These are phyloP conservation scores for Pyricularia pennisetigena DNA, from an alignment of 2,329 filamentous ascomycete species.

Conservation along the genomic window DNA sequence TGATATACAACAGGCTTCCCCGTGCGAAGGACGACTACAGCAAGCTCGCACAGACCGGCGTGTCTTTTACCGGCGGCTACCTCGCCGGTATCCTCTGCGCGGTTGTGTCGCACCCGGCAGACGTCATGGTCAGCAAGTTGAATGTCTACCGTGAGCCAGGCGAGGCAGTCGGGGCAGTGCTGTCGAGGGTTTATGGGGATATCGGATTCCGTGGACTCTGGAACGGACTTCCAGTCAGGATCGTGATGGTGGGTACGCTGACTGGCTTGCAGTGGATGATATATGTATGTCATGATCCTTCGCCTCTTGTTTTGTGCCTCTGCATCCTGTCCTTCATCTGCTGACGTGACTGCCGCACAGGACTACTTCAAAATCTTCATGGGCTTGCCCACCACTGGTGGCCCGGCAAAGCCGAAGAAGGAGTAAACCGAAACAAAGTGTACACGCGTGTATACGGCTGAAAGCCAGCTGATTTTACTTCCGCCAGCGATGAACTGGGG, in stretches of 20 bases:
- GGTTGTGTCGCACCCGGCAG: constrained; percentile 68
- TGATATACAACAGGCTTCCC: constrained; percentile 71
- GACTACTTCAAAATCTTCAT: constrained; percentile 88
- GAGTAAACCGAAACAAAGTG: constrained; percentile 15
- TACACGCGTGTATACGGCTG: background rate
- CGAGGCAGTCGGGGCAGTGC: constrained; percentile 69
- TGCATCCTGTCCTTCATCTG: background rate
- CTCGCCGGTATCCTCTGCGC: constrained; percentile 83
- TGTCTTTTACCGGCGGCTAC: constrained; percentile 78
- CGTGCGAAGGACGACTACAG: constrained; percentile 71
- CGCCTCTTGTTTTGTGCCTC: background rate
- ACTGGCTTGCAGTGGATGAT: constrained; percentile 93
- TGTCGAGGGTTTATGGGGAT: constrained; percentile 72
- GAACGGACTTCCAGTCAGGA: constrained; percentile 78
- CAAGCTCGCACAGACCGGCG: constrained; percentile 72
- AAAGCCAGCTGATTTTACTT: background rate
- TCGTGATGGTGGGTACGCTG: constrained; percentile 80
- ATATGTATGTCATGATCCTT: constrained; percentile 46
- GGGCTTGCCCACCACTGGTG: constrained; percentile 76
- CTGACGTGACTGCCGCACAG: constrained; percentile 22
- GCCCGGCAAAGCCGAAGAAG: constrained; percentile 43
- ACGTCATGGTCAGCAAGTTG: constrained; percentile 89
- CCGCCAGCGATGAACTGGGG: background rate
- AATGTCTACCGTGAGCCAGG: constrained; percentile 69
- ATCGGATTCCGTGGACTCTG: constrained; percentile 84